Evolutionary conservation across 306 rosid genomes (phyloP).

Genomic region (Inga laurina): DNA sequence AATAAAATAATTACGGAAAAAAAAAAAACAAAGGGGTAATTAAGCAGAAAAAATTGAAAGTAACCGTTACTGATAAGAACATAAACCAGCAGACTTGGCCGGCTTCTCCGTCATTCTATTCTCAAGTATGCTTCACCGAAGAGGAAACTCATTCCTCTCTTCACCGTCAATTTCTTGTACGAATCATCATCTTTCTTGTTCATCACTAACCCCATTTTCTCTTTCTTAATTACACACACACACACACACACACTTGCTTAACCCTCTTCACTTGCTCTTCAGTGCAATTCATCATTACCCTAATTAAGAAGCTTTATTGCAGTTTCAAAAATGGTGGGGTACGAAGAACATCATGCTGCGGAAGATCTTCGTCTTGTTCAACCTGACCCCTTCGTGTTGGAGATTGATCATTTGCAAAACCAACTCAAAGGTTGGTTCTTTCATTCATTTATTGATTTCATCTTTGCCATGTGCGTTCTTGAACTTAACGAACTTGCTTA

Average conservation of each 20-base stretch:
- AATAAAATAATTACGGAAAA: background rate
- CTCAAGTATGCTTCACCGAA: conserved; percentile 44
- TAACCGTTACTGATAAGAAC: conserved; percentile 48
- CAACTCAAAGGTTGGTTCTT: conserved; percentile 63
- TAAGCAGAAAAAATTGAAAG: conserved; percentile 16
- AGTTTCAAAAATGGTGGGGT: conserved; percentile 43
- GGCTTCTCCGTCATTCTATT: conserved; percentile 35
- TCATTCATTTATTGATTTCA: background rate
- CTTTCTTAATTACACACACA: background rate
- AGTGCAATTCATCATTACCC: conserved; percentile 1
- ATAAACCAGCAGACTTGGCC: conserved; percentile 55
- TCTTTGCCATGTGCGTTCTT: conserved; percentile 12
- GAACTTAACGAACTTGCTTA: background rate
- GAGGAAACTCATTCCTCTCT: conserved; percentile 40
- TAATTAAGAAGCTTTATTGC: conserved; percentile 16
- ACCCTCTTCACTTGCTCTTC: conserved; percentile 12
- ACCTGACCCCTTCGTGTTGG: conserved; percentile 65
- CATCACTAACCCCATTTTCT: conserved; percentile 30
- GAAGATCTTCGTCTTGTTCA: conserved; percentile 53
- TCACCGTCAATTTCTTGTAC: conserved; percentile 57
- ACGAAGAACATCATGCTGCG: conserved; percentile 53
- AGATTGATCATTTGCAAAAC: conserved; percentile 76
- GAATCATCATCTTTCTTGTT: conserved; percentile 31
- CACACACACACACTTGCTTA: background rate
- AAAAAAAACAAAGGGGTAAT: background rate